Percentiles rank a stretch among this genome's conserved stretches.
phyloP scores from a whole-genome alignment of 1,284 basidiomycete species.

The Rhodotorula sp. region DNA sequence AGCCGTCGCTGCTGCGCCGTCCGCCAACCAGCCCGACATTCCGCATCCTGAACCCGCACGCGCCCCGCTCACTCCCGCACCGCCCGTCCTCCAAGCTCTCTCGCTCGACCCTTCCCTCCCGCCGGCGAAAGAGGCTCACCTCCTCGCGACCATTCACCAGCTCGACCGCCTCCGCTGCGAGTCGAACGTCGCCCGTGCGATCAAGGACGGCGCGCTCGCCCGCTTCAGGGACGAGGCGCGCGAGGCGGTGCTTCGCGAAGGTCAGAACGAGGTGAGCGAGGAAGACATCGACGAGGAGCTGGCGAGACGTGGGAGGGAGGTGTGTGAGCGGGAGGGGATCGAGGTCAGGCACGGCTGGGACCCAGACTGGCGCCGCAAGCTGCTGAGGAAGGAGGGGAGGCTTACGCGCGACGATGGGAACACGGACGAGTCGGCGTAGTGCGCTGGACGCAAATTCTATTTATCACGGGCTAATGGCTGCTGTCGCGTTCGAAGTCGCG shows the following conservation, averaged over 20 bases:
- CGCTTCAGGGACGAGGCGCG: not conserved
- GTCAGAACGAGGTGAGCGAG: not conserved
- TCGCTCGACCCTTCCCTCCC: constrained; percentile 1
- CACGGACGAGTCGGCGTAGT: not conserved
- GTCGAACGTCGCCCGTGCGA: constrained; percentile 15
- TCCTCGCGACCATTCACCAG: constrained; percentile 19
- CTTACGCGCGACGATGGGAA: not conserved
- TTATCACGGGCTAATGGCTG: too few species aligned
- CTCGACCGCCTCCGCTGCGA: constrained; percentile 14
- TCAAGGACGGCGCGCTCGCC: not conserved
- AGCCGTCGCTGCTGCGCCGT: too few species aligned
- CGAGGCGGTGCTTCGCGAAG: not conserved
- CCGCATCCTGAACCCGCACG: not conserved
- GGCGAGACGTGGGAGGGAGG: constrained; percentile 7
- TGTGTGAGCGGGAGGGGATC: constrained; percentile 12
- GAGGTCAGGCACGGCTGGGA: constrained; percentile 27
- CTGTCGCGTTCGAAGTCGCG: too few species aligned
- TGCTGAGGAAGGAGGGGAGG: not conserved
- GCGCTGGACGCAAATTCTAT: too few species aligned
- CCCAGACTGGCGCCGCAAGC: constrained; percentile 12
- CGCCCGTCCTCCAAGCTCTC: not conserved
- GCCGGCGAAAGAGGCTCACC: not conserved
- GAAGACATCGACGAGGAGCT: constrained; percentile 11
- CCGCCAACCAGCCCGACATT: not conserved
- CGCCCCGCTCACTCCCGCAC: not conserved